These are phyloP conservation scores for Coemansia guatemalensis DNA, from an alignment of 192 early-diverging fungal species.

Conservation along the genomic window DNA sequence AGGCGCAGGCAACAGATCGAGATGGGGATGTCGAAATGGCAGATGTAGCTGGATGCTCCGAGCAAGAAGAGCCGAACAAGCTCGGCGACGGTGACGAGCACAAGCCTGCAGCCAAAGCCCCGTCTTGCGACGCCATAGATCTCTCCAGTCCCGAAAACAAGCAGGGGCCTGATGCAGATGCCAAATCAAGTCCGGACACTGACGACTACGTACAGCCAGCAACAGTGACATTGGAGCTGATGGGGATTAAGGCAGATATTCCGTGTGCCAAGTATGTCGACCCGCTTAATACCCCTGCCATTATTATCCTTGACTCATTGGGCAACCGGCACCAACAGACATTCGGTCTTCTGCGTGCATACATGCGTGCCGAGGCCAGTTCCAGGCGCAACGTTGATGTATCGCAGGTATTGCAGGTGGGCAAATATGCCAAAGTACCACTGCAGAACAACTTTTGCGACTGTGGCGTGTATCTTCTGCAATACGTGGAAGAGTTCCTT, in stretches of 20 bases:
- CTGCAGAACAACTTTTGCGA: constrained; percentile 78
- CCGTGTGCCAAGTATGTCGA: constrained; percentile 21
- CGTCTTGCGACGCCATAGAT: no score
- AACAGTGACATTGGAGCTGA: constrained; percentile 14
- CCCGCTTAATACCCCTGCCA: constrained; percentile 21
- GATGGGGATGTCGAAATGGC: constrained; percentile 18
- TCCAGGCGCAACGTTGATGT: constrained; percentile 51
- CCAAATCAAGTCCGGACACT: neutral
- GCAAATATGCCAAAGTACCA: constrained; percentile 69
- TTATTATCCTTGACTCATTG: constrained; percentile 49
- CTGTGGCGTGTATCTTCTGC: constrained; percentile 85
- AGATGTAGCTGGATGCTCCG: constrained; percentile 12
- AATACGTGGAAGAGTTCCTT: constrained; percentile 75
- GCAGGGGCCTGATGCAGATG: no score
- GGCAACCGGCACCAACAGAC: constrained; percentile 42
- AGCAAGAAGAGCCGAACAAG: neutral
- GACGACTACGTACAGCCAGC: constrained; percentile 2
- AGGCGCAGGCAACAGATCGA: neutral
- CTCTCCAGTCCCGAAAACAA: no score
- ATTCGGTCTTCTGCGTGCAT: constrained; percentile 47
- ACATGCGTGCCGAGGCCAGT: constrained; percentile 57
- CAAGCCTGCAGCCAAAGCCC: no score
- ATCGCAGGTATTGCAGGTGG: constrained; percentile 16
- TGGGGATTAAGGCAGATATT: constrained; percentile 13
- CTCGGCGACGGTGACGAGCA: no score